Base-by-base conservation (phyloP, 2,329 filamentous ascomycete genomes). In the Ophiosphaerella korrae region DNA sequence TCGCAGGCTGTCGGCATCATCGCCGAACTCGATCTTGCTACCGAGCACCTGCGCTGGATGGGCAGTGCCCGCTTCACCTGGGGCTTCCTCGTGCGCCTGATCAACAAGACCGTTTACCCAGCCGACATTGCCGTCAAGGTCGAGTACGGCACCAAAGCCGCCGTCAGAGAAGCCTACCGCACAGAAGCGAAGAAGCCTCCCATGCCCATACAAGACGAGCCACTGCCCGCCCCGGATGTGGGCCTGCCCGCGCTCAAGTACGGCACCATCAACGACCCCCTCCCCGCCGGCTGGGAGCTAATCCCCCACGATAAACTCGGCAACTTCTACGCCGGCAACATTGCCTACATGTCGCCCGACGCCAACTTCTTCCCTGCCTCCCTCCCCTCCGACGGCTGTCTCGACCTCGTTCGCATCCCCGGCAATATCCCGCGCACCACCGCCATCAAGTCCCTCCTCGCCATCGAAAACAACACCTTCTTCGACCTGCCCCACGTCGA, bases 311-410 rank as follows among this genome's bases (percentile, higher is more conserved):
- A 94, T 55, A 90, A 88, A 26, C 78, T 99, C 48, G 92, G 92
- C 40, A 97, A 90, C 66, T 96, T 99, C 72, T 97, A 95, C 75
- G 89, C 88, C 29, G 94, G 94, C 55, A 99, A 97, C 71, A 95
- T 97, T 88, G 86, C 89, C 21, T 95, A 88, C 74, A 93, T 99
- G 90, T 87, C 92, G 0, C 82, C 90, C 11, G 88, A 93, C 58
- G 82, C 87, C 51, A 91, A 92, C 66, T 96, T 97, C 78, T 99
- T 96, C 80, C 81, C 90, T 23, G 88, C 90, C 1, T 84, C 93
- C 0, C 81, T 93, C 7, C 88, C 92, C 12, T 86, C 86, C 38
- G 94, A 99, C 67, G 94, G 93, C 9, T 82, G 88, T 55, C 85
- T 96, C 76, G 94, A 99, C 71, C 79, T 97, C 9, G 81, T 97